Base-by-base conservation (phyloP, 805 yeast species). In the Starmerella lactis-condensi region DNA sequence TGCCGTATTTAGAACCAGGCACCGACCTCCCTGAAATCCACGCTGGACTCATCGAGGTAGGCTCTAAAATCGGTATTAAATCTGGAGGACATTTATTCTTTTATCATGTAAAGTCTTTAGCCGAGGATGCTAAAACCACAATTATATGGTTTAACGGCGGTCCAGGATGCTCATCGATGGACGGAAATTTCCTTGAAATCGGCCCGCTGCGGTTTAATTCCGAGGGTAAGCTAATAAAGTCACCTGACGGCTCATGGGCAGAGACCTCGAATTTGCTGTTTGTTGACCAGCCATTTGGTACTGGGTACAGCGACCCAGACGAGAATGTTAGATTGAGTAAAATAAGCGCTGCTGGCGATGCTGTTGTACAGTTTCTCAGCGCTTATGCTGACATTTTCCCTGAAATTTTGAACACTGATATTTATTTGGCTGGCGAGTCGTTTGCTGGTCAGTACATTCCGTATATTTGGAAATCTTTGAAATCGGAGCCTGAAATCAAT, bases 401-500 rank as follows among this genome's bases (percentile, higher is more conserved):
- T 1, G 71, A 75, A 29, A 79, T 77, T 42, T 39, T 50, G 2
- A 43, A 45, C 5, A 71, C 74, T 37, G 75, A 78, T 18, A 57
- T 89, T 2, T 69, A 71, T 40, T 53, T 89, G 21, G 92, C 93
- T 0, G 98, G 98, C 19, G 98, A 89, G 57, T 77, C 93, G 41
- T 89, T 75, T 55, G 96, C 96, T 1, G 98, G 98, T 14, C 95
- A 89, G 51, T 89, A 81, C 50, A 76, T 89, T 32, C 96, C 98
- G 1, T 78, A 75, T 51, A 67, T 83, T 37, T 91, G 85, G 0
- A 58, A 65, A 23, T 69, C 67, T 1, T 60, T 85, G 4, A 43
- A 69, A 29, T 55, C 61, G 2, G 55, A 65, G 23, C 30, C 39
- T 5, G 36, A 34, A 6, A 29, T 28, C 9, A 27, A 28, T 14